Evolutionary conservation across 1,139 yeast species (phyloP), one percentile per base, ranked within the genome.

Genomic region (Yamadazyma triangularis): DNA sequence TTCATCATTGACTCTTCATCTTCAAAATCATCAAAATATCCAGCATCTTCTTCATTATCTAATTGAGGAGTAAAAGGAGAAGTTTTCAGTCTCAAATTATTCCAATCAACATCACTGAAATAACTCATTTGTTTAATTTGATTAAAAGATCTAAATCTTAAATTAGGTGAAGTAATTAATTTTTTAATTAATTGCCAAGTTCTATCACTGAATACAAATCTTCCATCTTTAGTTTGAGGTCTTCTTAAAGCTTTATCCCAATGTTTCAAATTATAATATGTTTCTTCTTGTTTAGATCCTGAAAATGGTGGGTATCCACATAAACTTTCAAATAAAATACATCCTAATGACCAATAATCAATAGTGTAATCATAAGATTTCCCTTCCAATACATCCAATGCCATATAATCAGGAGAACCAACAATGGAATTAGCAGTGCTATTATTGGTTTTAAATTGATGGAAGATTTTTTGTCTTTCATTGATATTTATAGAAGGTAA

Each of bases 321-420:
- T 31, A 88, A 58, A 49, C 91, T 82, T 56, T 93, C 99, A 62
- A 91, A 93, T 33, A 89, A 59, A 35, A 93, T 88, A 57, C 98
- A 93, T 2, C 98, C 99, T 33, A 93, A 70, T 0, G 97, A 89
- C 99, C 99, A 93, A 58, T 93, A 93, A 64, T 93, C 99, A 39
- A 93, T 94, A 13, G 98, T 89, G 53, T 82, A 89, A 53, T 93
- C 96, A 56, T 93, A 93, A 39, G 82, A 81, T 48, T 83, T 83
- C 8, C 98, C 98, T 56, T 87, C 94, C 40, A 93, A 75, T 5
- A 93, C 97, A 56, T 93, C 99, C 33, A 93, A 70, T 1, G 99
- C 98, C 99, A 93, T 93, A 56, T 93, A 93, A 56, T 93, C 99
- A 1, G 99, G 99, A 5, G 95, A 85, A 0, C 99, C 99, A 9